Evolutionary conservation across 2,329 filamentous ascomycete species (phyloP).

Genomic region (Rutstroemia sp.): DNA sequence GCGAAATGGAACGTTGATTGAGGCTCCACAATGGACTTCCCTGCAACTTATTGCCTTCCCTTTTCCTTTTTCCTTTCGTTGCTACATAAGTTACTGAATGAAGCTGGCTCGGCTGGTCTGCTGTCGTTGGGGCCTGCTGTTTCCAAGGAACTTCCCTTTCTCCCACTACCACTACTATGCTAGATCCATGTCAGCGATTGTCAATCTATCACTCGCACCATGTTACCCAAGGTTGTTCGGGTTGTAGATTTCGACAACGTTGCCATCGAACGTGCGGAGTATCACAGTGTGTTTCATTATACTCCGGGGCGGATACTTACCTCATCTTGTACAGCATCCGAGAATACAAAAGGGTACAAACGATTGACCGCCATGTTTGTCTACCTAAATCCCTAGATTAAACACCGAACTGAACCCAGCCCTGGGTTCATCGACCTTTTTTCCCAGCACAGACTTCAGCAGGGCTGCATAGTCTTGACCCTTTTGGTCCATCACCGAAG

Average conservation of each 20-base stretch:
- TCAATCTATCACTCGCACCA: slow-evolving; percentile 1
- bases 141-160: too few relatives aligned
- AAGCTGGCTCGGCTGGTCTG: neutral
- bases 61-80: neutral
- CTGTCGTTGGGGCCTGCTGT: neutral
- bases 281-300: slow-evolving; percentile 10
- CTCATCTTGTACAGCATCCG: slow-evolving; percentile 10
- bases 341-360: neutral
- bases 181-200: neutral
- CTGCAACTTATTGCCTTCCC: neutral
- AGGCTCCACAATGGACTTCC: slow-evolving; percentile 2
- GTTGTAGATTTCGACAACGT: neutral
- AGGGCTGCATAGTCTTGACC: neutral
- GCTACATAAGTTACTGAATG: neutral
- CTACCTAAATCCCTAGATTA: too few relatives aligned
- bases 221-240: neutral
- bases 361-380: neutral
- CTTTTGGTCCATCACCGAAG: neutral
- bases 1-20: slow-evolving; percentile 4
- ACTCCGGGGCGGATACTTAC: slow-evolving; percentile 9
- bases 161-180: neutral
- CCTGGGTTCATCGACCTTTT: neutral
- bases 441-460: neutral
- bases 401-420: neutral
- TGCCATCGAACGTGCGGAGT: neutral